A percentile compares a stretch with the other conserved stretches of the same genome.
phyloP scores from a whole-genome alignment of 73 alveolate genomes.

The Tetrahymena thermophila region DNA sequence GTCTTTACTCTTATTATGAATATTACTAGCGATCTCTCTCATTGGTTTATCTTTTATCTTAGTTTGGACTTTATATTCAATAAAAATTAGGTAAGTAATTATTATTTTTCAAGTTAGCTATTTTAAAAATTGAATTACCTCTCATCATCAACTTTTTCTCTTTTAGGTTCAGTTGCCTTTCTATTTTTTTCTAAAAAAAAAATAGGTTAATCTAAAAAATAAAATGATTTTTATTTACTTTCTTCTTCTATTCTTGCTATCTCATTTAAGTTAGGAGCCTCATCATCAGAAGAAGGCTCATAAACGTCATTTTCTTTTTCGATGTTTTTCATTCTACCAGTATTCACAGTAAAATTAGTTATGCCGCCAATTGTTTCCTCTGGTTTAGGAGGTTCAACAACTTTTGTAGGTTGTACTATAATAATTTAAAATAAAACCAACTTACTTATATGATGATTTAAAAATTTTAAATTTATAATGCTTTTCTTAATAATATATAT shows the following conservation, averaged over 20 bases:
- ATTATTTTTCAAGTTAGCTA: background rate
- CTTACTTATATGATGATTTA: background rate
- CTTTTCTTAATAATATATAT: too few relatives aligned
- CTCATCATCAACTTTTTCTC: background rate
- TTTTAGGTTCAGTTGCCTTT: background rate
- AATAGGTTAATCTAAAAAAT: background rate
- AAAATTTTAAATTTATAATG: too few relatives aligned
- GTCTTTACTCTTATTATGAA: background rate
- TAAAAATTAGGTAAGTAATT: background rate
- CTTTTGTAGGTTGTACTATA: background rate
- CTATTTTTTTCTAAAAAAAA: background rate
- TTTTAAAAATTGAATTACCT: background rate
- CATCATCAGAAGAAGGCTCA: background rate
- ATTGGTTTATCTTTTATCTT: background rate
- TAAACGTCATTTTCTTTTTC: background rate
- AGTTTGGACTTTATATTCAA: background rate
- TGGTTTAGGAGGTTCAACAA: background rate
- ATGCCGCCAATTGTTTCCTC: background rate
- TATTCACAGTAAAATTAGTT: background rate
- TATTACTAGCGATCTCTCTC: background rate
- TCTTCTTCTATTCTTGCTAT: background rate
- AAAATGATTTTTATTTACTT: background rate
- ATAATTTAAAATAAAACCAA: background rate
- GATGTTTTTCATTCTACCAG: background rate
- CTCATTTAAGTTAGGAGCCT: background rate